These are phyloP conservation scores for Thraustotheca clavata DNA, from an alignment of 352 stramenopile species.

Conservation along the genomic window DNA sequence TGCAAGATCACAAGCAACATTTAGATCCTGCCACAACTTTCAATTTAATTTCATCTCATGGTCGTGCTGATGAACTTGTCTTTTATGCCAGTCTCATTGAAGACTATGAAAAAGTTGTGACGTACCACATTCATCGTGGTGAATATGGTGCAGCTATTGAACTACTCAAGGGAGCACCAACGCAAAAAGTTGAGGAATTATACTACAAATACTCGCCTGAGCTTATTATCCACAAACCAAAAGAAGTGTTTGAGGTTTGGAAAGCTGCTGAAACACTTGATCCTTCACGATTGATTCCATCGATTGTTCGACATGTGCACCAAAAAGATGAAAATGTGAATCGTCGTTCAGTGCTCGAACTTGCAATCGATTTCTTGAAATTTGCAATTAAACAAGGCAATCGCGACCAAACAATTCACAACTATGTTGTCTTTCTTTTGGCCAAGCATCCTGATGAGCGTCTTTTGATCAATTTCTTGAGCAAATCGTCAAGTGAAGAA, in stretches of 20 bases:
- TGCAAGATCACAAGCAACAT: constrained; percentile 82
- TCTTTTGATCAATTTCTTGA: constrained; percentile 86
- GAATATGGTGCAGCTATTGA: constrained; percentile 87
- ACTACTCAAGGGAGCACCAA: constrained; percentile 78
- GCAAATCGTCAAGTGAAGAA: constrained; percentile 78
- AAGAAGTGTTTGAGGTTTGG: constrained; percentile 88
- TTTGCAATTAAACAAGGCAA: constrained; percentile 89
- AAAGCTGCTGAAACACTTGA: constrained; percentile 84
- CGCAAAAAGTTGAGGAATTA: constrained; percentile 87
- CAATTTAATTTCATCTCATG: constrained; percentile 86
- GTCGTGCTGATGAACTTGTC: constrained; percentile 86
- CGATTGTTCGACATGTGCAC: constrained; percentile 86
- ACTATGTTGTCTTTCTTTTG: constrained; percentile 87
- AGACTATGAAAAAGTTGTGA: constrained; percentile 91
- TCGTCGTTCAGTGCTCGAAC: constrained; percentile 67
- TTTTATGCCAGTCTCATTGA: constrained; percentile 91
- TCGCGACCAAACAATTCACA: constrained; percentile 88
- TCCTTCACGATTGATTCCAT: constrained; percentile 87
- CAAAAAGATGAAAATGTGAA: constrained; percentile 43
- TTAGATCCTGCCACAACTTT: constrained; percentile 87
- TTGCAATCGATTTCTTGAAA: constrained; percentile 90
- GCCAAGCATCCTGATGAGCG: constrained; percentile 84
- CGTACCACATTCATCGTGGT: constrained; percentile 85
- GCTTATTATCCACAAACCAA: constrained; percentile 87
- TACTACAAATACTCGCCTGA: constrained; percentile 94